Conservation (phyloP, 108 stramenopile genomes). For the Pinguiococcus pyrenoidosus region DNA sequence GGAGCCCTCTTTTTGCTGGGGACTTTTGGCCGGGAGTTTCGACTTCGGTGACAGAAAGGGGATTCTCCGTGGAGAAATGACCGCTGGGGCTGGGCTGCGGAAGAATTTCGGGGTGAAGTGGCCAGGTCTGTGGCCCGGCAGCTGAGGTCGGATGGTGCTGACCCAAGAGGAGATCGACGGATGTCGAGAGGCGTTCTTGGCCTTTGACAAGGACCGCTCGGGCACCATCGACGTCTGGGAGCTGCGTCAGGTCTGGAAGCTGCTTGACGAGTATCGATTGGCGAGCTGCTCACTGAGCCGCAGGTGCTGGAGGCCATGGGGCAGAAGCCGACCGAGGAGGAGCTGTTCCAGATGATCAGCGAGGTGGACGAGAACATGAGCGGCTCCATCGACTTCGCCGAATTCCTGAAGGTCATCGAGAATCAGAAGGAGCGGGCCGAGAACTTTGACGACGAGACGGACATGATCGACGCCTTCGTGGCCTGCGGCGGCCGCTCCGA, state of each 20-base stretch:
- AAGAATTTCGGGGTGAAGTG: no score
- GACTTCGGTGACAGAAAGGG: no score
- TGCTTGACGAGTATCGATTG: conserved; percentile 7
- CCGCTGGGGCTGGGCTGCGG: no score
- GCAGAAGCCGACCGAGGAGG: conserved; percentile 76
- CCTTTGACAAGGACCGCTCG: conserved; percentile 65
- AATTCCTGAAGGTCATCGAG: conserved; percentile 73
- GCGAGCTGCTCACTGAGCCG: neutral
- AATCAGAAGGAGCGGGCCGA: conserved; percentile 63
- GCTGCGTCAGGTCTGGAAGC: conserved; percentile 59
- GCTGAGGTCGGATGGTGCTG: conserved; percentile 38
- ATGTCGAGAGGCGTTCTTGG: conserved; percentile 68
- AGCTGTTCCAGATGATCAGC: conserved; percentile 64
- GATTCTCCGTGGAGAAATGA: no score
- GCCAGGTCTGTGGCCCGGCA: no score
- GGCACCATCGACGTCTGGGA: conserved; percentile 79
- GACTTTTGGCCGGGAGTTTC: no score
- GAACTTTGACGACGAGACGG: conserved; percentile 62
- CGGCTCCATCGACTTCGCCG: conserved; percentile 72
- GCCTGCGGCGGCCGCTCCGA: conserved; percentile 63
- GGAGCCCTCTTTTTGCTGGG: no score
- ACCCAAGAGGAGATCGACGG: conserved; percentile 54
- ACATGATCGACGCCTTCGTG: conserved; percentile 79
- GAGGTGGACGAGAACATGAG: conserved; percentile 78
- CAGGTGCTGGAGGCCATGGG: conserved; percentile 62